Conservation (phyloP, 805 yeast genomes). For the Yarrowia hollandica region DNA sequence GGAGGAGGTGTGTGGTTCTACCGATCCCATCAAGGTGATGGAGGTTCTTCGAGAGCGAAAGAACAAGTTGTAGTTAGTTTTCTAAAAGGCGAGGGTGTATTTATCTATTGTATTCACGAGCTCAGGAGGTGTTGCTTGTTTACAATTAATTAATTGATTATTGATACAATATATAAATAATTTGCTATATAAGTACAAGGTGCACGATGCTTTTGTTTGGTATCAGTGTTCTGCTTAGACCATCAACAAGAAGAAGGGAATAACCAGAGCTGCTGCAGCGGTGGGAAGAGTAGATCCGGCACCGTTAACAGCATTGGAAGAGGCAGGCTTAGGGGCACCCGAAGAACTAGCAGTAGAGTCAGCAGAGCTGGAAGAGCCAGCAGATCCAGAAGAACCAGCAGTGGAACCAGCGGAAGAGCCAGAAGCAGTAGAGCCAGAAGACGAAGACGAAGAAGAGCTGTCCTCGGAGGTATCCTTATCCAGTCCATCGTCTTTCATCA, state of each 20-base stretch:
- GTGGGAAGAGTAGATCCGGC: background rate
- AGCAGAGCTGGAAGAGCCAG: background rate
- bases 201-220: background rate
- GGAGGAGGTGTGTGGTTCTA: conserved; percentile 50
- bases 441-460: too few relatives aligned
- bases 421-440: background rate
- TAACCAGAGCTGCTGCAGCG: conserved; percentile 5
- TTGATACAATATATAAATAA: too few relatives aligned
- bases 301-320: background rate
- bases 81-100: background rate
- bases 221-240: background rate
- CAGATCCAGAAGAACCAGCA: background rate
- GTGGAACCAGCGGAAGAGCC: background rate
- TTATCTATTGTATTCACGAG: too few relatives aligned
- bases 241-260: conserved; percentile 7
- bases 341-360: background rate
- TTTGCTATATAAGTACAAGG: too few relatives aligned
- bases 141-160: too few relatives aligned
- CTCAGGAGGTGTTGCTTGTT: too few relatives aligned
- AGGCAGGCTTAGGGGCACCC: too few relatives aligned
- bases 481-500: background rate
- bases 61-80: conserved; percentile 48
- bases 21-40: conserved; percentile 62
- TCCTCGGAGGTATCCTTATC: background rate
- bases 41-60: conserved; percentile 71